These are phyloP conservation scores for Talaromyces islandicus DNA, from an alignment of 2,329 filamentous ascomycete species.

Conservation along the genomic window DNA sequence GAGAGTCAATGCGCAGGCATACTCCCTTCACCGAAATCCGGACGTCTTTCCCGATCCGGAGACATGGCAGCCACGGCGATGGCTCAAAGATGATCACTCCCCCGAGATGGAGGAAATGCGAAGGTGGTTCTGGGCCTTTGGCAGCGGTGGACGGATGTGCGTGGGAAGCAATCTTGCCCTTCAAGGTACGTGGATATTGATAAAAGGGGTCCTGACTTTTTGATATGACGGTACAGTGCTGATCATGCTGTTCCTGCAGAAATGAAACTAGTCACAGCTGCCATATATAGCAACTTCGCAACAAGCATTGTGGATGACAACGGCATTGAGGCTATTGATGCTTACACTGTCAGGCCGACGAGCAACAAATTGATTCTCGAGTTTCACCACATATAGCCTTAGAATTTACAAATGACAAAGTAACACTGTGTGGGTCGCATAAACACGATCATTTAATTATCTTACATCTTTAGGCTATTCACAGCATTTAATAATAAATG, in stretches of 20 bases:
- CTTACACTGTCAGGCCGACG: constrained; percentile 55
- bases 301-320: constrained; percentile 57
- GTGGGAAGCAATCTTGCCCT: constrained; percentile 44
- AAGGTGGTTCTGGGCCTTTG: constrained; percentile 48
- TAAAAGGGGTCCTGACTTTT: neutral
- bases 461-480: neutral
- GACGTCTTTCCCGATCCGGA: constrained; percentile 45
- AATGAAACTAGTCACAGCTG: constrained; percentile 65
- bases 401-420: neutral
- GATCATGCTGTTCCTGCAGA: constrained; percentile 42
- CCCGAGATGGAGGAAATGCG: constrained; percentile 37
- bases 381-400: constrained; percentile 37
- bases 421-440: neutral
- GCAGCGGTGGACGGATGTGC: constrained; percentile 46
- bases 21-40: constrained; percentile 47
- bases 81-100: constrained; percentile 38
- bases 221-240: neutral
- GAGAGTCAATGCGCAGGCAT: constrained; percentile 44
- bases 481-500: neutral
- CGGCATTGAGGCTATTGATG: constrained; percentile 60
- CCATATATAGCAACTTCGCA: constrained; percentile 63
- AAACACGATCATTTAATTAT: too few species aligned
- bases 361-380: constrained; percentile 55
- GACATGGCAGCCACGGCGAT: constrained; percentile 42
- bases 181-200: constrained; percentile 33